phyloP scores from a whole-genome alignment of 345 rosid genomes.

The Tarenaya hassleriana region DNA sequence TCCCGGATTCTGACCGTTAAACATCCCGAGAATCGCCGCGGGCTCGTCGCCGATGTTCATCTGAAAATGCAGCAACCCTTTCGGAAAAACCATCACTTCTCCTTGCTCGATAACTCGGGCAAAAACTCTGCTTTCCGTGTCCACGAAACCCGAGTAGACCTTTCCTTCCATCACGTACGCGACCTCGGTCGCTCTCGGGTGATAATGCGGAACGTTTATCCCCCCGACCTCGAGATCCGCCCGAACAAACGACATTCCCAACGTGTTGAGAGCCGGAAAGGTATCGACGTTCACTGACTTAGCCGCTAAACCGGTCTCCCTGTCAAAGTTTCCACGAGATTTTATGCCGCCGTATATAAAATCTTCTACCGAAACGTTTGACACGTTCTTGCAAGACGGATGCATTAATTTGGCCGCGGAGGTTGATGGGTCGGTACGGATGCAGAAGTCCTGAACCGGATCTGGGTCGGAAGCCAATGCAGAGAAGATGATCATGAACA shows the following conservation, averaged over 20 bases:
- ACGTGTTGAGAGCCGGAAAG: constrained; percentile 56
- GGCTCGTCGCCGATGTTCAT: constrained; percentile 52
- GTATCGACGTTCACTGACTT: constrained; percentile 41
- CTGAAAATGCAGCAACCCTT: constrained; percentile 56
- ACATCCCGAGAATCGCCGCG: constrained; percentile 54
- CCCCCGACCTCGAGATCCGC: constrained; percentile 52
- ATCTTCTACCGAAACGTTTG: constrained; percentile 41
- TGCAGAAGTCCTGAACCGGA: constrained; percentile 54
- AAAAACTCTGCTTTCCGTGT: constrained; percentile 37
- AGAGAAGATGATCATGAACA: constrained; percentile 12
- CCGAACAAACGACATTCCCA: constrained; percentile 50
- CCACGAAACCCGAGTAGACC: constrained; percentile 60
- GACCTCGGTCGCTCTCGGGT: constrained; percentile 58
- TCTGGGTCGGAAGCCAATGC: constrained; percentile 52
- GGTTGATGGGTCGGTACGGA: constrained; percentile 11
- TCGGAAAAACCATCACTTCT: constrained; percentile 65
- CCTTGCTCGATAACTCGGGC: constrained; percentile 60
- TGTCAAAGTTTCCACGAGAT: constrained; percentile 33
- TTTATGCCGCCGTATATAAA: constrained; percentile 48
- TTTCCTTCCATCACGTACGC: constrained; percentile 45
- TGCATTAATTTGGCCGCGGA: background rate
- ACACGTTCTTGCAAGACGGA: constrained; percentile 42
- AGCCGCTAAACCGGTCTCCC: constrained; percentile 39
- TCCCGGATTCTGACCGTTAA: constrained; percentile 59
- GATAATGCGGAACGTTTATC: constrained; percentile 56